Percentiles rank a stretch among this genome's conserved stretches.
These are phyloP conservation scores for Dipodascus geniculatus DNA, from an alignment of 805 yeast species.

Conservation along the genomic window DNA sequence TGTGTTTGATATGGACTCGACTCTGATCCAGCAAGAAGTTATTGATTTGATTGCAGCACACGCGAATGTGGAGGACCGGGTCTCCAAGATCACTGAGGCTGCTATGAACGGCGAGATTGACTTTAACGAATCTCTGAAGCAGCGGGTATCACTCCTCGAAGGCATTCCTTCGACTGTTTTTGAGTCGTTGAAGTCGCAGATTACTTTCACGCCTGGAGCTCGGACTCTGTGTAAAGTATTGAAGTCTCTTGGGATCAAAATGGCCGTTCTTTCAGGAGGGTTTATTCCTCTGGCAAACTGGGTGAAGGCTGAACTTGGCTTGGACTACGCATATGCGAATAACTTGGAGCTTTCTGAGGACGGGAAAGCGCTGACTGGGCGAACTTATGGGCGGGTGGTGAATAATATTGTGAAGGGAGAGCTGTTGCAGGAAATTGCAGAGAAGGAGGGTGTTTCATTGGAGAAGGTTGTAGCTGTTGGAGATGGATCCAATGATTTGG, in stretches of 20 bases:
- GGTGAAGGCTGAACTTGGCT: conserved; percentile 51
- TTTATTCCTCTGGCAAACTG: conserved; percentile 77
- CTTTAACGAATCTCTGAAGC: conserved; percentile 65
- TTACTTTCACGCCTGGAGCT: conserved; percentile 80
- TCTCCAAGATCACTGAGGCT: conserved; percentile 75
- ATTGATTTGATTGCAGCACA: conserved; percentile 91
- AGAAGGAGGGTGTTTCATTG: conserved; percentile 20
- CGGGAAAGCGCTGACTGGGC: conserved; percentile 52
- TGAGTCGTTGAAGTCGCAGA: conserved; percentile 60
- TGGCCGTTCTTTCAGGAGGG: conserved; percentile 92
- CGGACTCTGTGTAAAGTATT: conserved; percentile 53
- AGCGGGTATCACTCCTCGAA: conserved; percentile 66
- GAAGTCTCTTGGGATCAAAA: conserved; percentile 46
- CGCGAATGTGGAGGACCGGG: conserved; percentile 82
- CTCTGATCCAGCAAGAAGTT: conserved; percentile 90
- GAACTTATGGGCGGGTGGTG: conserved; percentile 68
- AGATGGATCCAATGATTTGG: conserved; percentile 93
- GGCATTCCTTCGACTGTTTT: conserved; percentile 69
- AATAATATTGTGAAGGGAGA: conserved; percentile 78
- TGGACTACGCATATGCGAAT: conserved; percentile 89
- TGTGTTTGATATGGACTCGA: conserved; percentile 97
- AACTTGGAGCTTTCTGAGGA: conserved; percentile 32
- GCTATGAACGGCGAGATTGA: conserved; percentile 98
- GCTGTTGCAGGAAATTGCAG: conserved; percentile 40
- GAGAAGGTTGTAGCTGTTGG: conserved; percentile 72